Conservation (phyloP, 1,284 basidiomycete genomes). For the Athelia sp. region DNA sequence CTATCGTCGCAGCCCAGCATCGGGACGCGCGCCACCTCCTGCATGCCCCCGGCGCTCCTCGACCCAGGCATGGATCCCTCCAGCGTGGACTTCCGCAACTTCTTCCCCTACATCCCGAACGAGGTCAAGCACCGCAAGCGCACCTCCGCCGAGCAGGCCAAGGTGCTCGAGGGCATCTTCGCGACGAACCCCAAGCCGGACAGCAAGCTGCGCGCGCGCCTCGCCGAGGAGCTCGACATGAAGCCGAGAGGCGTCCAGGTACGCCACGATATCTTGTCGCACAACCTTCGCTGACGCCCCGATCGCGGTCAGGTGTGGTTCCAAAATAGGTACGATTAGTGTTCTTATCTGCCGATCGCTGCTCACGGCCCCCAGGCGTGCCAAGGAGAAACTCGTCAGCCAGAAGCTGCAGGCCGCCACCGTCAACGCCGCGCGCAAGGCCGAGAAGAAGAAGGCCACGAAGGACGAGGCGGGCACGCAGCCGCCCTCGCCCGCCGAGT, state of each 20-base stretch:
- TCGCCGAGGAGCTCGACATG: conserved; percentile 85
- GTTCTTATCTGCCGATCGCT: conserved; percentile 3
- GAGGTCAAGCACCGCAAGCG: conserved; percentile 89
- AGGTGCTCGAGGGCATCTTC: conserved; percentile 83
- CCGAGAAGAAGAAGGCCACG: conserved; percentile 1
- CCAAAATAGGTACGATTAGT: conserved; percentile 68
- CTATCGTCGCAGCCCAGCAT: background rate
- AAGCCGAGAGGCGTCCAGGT: conserved; percentile 91
- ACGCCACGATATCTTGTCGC: conserved; percentile 23
- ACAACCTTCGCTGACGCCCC: conserved; percentile 15
- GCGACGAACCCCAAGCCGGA: conserved; percentile 87
- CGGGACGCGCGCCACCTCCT: background rate
- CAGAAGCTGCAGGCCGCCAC: conserved; percentile 23
- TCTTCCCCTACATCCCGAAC: conserved; percentile 81
- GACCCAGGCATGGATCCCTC: conserved; percentile 51
- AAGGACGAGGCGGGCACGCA: conserved; percentile 5
- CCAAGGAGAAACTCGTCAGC: conserved; percentile 69
- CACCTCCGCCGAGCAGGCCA: conserved; percentile 79
- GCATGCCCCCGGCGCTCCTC: background rate
- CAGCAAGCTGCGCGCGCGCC: conserved; percentile 68
- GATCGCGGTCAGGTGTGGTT: conserved; percentile 69
- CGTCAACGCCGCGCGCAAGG: conserved; percentile 14
- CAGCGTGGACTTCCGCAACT: conserved; percentile 60
- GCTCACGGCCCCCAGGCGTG: conserved; percentile 46
- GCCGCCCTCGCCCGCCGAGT: conserved; percentile 5